These are phyloP conservation scores for Hevea brasiliensis DNA, from an alignment of 345 rosid species.

Conservation along the genomic window DNA sequence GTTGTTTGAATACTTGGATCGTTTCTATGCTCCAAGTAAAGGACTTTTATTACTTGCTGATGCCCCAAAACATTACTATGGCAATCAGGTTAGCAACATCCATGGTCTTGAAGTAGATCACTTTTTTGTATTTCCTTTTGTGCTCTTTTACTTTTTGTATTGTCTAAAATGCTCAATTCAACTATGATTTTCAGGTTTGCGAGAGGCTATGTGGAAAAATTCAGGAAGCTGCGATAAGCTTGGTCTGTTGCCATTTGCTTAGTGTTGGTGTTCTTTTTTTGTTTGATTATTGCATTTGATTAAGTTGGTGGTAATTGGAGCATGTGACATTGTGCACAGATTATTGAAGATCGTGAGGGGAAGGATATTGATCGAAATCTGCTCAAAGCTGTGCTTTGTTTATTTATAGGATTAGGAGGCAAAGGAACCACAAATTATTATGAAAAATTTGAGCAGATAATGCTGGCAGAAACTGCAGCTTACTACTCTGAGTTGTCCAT, in stretches of 20 bases:
- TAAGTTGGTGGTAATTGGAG: not conserved
- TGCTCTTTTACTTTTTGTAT: not conserved
- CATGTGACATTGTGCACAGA: not conserved
- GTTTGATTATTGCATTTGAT: not conserved
- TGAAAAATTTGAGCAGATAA: conserved; percentile 14
- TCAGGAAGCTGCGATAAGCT: not conserved
- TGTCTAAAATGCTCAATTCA: not conserved
- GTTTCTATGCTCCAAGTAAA: not conserved
- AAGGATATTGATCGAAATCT: conserved; percentile 11
- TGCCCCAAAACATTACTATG: not conserved
- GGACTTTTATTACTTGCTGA: not conserved
- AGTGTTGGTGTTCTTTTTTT: not conserved
- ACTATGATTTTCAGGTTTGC: conserved; percentile 1
- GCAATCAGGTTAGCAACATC: not conserved
- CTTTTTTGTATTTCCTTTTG: not conserved
- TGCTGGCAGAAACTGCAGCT: conserved; percentile 18
- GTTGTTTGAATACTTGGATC: not conserved
- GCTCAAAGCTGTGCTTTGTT: not conserved
- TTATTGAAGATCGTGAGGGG: conserved; percentile 17
- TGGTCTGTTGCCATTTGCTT: conserved; percentile 6
- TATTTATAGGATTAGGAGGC: not conserved
- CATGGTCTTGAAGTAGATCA: not conserved
- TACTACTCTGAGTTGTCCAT: conserved; percentile 18
- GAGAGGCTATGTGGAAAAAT: conserved; percentile 1
- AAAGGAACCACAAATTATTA: conserved; percentile 6